Base-by-base conservation (phyloP, 83 land plant genomes). In the Picea mariana region DNA sequence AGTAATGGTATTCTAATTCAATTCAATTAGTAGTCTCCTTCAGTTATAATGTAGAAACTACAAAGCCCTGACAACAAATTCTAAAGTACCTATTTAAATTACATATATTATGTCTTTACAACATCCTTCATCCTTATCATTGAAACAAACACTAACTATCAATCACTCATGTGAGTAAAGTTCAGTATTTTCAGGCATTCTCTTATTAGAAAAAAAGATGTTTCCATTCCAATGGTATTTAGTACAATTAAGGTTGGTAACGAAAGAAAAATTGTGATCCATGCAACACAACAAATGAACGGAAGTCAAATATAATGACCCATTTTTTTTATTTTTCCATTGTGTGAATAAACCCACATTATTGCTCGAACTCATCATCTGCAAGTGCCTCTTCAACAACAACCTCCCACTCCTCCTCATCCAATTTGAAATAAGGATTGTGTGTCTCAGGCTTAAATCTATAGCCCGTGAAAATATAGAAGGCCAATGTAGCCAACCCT, bases 401-500 rank as follows among this genome's bases (percentile, higher is more conserved):
- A 34, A 90, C 92, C 61, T 93, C 94, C 80, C 91, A 94, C 58
- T 93, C 95, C 3, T 91, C 94, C 38, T 93, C 95, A 79, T 91
- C 92, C 63, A 93, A 80, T 34, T 82, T 90, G 78, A 93, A 89
- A 81, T 93, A 93, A 4, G 95, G 95, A 73, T 38, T 93, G 71
- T 89, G 92, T 13, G 83, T 83, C 80, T 83, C 92, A 4, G 94
- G 90, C 86, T 85, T 82, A 84, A 93, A 93, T 83, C 89, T 93
- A 82, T 87, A 93, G 21, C 92, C 92, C 4, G 92, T 91, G 81
- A 89, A 93, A 42, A 91, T 75, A 84, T 91, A 93, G 40, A 38
- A 38, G 40, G 40, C 40, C 40, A 38, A 38, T 38, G 40, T 38
- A 38, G 40, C 40, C 40, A 86, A 27, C 86, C 91, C 95, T 31